These are phyloP conservation scores for Polyporus tsugae DNA, from an alignment of 1,284 basidiomycete genomes.

Conservation along the genomic window DNA sequence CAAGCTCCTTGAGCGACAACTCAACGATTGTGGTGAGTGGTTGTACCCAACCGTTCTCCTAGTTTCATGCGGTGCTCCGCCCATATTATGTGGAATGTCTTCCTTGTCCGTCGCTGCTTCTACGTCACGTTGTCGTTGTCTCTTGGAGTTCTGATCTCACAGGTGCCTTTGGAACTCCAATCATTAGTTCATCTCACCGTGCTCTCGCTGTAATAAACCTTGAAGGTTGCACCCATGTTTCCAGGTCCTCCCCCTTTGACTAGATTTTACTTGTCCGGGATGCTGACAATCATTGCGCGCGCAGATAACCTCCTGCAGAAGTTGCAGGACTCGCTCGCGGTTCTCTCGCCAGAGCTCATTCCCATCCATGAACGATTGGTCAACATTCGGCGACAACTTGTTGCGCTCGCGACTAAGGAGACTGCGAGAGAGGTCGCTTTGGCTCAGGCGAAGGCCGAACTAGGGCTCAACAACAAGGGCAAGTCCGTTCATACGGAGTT, in stretches of 20 bases:
- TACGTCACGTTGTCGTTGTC: slow-evolving; percentile 24
- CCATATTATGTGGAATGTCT: slow-evolving; percentile 13
- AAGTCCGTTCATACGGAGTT: slow-evolving; percentile 24
- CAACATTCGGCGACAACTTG: slow-evolving; percentile 88
- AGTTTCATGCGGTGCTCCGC: background rate
- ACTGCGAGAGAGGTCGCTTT: slow-evolving; percentile 39
- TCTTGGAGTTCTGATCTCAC: slow-evolving; percentile 29
- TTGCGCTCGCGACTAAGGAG: slow-evolving; percentile 84
- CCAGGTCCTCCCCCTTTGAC: slow-evolving; percentile 31
- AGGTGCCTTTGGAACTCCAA: slow-evolving; percentile 23
- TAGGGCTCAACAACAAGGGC: slow-evolving; percentile 20
- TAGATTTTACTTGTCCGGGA: slow-evolving; percentile 2
- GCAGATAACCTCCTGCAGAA: slow-evolving; percentile 80
- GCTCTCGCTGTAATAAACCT: slow-evolving; percentile 17
- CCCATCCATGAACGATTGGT: slow-evolving; percentile 93
- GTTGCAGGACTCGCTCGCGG: slow-evolving; percentile 84
- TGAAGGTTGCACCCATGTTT: slow-evolving; percentile 25
- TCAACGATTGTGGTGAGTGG: slow-evolving; percentile 89
- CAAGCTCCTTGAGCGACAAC: slow-evolving; percentile 89
- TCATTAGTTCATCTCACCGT: slow-evolving; percentile 4
- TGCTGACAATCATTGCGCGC: slow-evolving; percentile 22
- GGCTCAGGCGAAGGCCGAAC: slow-evolving; percentile 23
- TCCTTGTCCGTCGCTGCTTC: slow-evolving; percentile 15
- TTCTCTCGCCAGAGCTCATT: slow-evolving; percentile 87
- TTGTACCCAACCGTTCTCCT: background rate